Conservation (phyloP, 1,139 yeast species). For the Geotrichum cucujoidarum region DNA sequence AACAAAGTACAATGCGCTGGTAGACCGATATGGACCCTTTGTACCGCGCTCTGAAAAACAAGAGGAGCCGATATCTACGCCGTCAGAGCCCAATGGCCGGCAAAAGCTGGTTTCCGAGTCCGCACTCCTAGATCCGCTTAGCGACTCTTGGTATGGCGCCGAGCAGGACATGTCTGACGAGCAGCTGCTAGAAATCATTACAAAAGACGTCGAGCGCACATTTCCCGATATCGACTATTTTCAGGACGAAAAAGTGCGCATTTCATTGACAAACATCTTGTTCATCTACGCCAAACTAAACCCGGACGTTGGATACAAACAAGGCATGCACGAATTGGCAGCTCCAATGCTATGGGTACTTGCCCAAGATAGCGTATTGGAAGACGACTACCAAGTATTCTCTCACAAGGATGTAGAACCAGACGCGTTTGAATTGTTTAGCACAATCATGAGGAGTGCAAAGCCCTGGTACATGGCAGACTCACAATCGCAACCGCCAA, state of each 20-base stretch:
- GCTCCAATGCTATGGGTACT: slow-evolving; percentile 43
- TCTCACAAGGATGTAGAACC: slow-evolving; percentile 25
- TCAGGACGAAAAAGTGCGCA: slow-evolving; percentile 32
- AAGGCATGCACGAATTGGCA: slow-evolving; percentile 58
- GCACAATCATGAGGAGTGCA: slow-evolving; percentile 33
- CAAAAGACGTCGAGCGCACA: slow-evolving; percentile 50
- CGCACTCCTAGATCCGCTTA: slow-evolving; percentile 6
- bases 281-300: slow-evolving; percentile 52
- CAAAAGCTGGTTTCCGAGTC: neutral
- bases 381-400: slow-evolving; percentile 5
- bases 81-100: neutral
- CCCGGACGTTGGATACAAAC: slow-evolving; percentile 50
- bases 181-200: slow-evolving; percentile 31
- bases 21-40: neutral
- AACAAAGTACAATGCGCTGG: slow-evolving; percentile 7
- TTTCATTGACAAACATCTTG: slow-evolving; percentile 44
- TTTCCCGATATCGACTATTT: slow-evolving; percentile 54
- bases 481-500: slow-evolving; percentile 26
- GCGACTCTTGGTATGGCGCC: slow-evolving; percentile 16
- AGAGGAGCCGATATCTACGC: neutral
- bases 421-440: slow-evolving; percentile 34
- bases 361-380: slow-evolving; percentile 20
- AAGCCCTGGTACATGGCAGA: slow-evolving; percentile 32
- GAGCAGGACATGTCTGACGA: slow-evolving; percentile 24
- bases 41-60: neutral